Evolutionary conservation across 2,329 filamentous ascomycete species (phyloP).

Genomic region (Xylariomycetidae sp.): DNA sequence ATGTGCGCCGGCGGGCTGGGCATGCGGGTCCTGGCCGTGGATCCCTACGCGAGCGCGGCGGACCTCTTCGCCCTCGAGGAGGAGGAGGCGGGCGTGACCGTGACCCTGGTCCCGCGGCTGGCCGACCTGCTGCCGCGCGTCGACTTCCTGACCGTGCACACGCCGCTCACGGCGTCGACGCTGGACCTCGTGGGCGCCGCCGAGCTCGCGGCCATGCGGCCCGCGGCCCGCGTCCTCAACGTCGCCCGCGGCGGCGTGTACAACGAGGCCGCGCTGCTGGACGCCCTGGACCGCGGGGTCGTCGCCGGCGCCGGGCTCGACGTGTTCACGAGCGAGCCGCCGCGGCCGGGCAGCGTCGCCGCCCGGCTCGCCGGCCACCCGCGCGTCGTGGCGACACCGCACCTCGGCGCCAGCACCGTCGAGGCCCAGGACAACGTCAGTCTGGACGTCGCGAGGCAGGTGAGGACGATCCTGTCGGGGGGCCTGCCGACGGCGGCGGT

Average conservation of each 20-base stretch:
- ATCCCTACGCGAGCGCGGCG: constrained; percentile 64
- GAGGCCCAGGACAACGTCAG: constrained; percentile 84
- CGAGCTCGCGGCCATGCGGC: constrained; percentile 69
- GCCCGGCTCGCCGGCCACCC: constrained; percentile 62
- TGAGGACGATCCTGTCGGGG: constrained; percentile 67
- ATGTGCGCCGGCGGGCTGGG: constrained; percentile 69
- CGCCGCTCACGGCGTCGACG: constrained; percentile 72
- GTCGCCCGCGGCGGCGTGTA: constrained; percentile 77
- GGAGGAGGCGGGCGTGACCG: constrained; percentile 49
- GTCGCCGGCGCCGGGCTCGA: constrained; percentile 76
- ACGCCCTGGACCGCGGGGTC: constrained; percentile 63
- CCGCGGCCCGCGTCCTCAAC: constrained; percentile 69
- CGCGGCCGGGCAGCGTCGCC: constrained; percentile 53
- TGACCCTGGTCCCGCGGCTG: constrained; percentile 49
- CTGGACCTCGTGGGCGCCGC: constrained; percentile 65
- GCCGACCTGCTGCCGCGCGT: constrained; percentile 58
- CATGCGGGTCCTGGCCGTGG: constrained; percentile 70
- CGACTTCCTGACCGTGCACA: constrained; percentile 79
- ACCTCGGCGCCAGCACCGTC: constrained; percentile 73
- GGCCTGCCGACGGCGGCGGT: constrained; percentile 72
- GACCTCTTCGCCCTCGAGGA: constrained; percentile 59
- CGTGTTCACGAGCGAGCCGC: constrained; percentile 74
- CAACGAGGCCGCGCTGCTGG: constrained; percentile 68
- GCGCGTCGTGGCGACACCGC: constrained; percentile 72
- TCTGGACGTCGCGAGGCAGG: constrained; percentile 77